A percentile compares a stretch with the other conserved stretches of the same genome.
Evolutionary conservation across 345 rosid genomes (phyloP).

Genomic region (Brassica incana): DNA sequence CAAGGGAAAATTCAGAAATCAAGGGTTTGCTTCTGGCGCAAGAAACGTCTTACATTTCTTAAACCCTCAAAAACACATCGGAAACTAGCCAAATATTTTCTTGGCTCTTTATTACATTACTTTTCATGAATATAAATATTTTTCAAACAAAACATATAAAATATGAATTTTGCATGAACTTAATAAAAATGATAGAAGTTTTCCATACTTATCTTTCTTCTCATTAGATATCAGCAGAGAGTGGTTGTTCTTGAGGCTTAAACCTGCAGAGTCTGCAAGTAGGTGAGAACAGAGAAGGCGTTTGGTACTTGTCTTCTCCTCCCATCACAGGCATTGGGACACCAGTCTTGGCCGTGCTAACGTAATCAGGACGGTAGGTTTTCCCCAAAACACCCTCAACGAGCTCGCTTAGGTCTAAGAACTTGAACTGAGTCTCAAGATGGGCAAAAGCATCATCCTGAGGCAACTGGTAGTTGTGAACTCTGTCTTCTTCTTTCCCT

Average conservation of each 20-base stretch:
- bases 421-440: conserved; percentile 80
- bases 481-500: conserved; percentile 60
- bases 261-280: conserved; percentile 67
- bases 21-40: conserved; percentile 20
- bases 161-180: background rate
- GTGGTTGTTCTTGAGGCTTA: conserved; percentile 41
- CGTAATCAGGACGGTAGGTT: conserved; percentile 64
- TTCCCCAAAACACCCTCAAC: conserved; percentile 83
- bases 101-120: conserved; percentile 35
- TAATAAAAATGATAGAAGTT: background rate
- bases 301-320: conserved; percentile 75
- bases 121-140: conserved; percentile 31
- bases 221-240: conserved; percentile 36
- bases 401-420: conserved; percentile 48
- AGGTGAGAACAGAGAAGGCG: conserved; percentile 64
- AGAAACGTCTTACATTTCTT: conserved; percentile 30
- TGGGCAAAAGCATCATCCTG: conserved; percentile 67
- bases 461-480: conserved; percentile 71
- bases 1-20: background rate
- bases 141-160: conserved; percentile 24
- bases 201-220: background rate
- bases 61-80: conserved; percentile 31
- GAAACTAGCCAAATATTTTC: conserved; percentile 20
- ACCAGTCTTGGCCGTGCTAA: conserved; percentile 67
- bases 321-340: conserved; percentile 85